Conservation (phyloP, 2,329 filamentous ascomycete species). For the Beauveria australis region DNA sequence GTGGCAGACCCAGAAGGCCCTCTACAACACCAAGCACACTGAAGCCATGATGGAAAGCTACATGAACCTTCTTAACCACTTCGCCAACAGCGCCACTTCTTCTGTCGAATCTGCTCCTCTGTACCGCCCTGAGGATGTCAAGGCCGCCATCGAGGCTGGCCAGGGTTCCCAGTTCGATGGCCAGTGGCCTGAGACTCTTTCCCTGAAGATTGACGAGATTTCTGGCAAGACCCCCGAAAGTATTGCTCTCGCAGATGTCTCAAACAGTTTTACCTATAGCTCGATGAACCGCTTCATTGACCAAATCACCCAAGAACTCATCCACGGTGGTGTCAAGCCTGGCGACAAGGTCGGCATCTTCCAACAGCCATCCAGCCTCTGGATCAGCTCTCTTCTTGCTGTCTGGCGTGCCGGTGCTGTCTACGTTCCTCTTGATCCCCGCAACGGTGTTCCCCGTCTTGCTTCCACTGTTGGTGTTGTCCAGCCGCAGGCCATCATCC, state of each 20-base stretch:
- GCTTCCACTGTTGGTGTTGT: slow-evolving; percentile 15
- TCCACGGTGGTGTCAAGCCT: slow-evolving; percentile 13
- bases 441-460: slow-evolving; percentile 10
- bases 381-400: slow-evolving; percentile 31
- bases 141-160: slow-evolving; percentile 5
- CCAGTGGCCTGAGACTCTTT: slow-evolving; percentile 9
- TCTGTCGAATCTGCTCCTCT: slow-evolving; percentile 8
- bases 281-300: slow-evolving; percentile 8
- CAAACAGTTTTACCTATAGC: slow-evolving; percentile 3
- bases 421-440: slow-evolving; percentile 33
- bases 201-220: slow-evolving; percentile 6
- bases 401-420: slow-evolving; percentile 29
- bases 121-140: slow-evolving; percentile 6
- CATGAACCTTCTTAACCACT: slow-evolving; percentile 11
- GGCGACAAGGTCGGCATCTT: slow-evolving; percentile 15
- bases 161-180: slow-evolving; percentile 3
- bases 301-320: slow-evolving; percentile 4
- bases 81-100: slow-evolving; percentile 23
- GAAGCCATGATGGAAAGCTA: slow-evolving; percentile 13
- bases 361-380: slow-evolving; percentile 23
- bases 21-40: slow-evolving; percentile 15
- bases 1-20: slow-evolving; percentile 13
- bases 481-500: slow-evolving; percentile 20
- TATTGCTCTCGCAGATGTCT: background rate
- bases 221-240: background rate